Evolutionary conservation across 1,284 basidiomycete genomes (phyloP), one percentile per base, ranked within the genome.

Genomic region (Mycena citricolor): DNA sequence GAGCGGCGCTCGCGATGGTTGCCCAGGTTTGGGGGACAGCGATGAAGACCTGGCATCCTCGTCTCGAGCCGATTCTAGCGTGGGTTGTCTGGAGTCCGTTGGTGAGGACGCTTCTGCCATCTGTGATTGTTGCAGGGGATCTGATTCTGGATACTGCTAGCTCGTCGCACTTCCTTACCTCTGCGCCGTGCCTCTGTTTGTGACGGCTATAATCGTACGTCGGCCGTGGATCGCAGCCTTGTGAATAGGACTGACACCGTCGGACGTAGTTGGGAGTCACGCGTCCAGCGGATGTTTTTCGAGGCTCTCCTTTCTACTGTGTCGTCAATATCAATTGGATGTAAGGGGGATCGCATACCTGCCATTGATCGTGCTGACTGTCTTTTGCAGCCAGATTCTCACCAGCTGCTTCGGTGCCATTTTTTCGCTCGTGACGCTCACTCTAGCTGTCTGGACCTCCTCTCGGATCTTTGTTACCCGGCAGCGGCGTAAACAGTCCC

Each of bases 261-360:
- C n/a, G n/a, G n/a, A n/a, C n/a, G 4, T 24, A 48, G 41, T 3
- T 39, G 1, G 46, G 46, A 10, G 17, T 48, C 6, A 12, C 26
- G 23, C 21, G 40, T 32, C 40, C 19, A 11, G 10, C 25, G 1
- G 17, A 29, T 4, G 46, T 48, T 4, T 39, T 29, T n/a, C 46
- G 46, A n/a, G 46, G 40, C 20, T 42, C 46, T 6, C 46, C 46
- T 2, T 48, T 48, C 32, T 48, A 48, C 19, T 48, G 46, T 31
- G 13, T 43, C 20, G 7, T 48, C 5, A 17, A 43, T 21, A 7
- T 13, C 8, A 13, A 19, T 7, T 16, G 36, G 5, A 6, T 43
- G 46, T 48, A 24, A 39, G 46, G 14, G 4, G 4, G 21, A 12
- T 24, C 7, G n/a, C n/a, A n/a, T n/a, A n/a, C n/a, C n/a, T n/a